These are phyloP conservation scores for Quercus suber DNA, from an alignment of 306 rosid genomes.

Conservation along the genomic window DNA sequence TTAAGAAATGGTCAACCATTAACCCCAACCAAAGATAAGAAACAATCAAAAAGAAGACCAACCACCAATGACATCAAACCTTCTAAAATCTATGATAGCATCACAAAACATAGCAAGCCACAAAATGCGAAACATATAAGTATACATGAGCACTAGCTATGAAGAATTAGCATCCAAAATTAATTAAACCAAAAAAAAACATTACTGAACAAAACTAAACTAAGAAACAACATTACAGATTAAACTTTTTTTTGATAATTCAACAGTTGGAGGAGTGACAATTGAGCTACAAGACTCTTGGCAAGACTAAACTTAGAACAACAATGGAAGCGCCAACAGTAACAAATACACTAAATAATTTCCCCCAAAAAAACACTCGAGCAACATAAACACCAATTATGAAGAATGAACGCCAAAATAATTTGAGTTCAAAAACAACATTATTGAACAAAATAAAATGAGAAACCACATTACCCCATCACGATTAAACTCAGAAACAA, in stretches of 20 bases:
- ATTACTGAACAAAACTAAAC: neutral
- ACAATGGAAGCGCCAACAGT: too few species aligned
- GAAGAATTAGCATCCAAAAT: neutral
- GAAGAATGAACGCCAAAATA: neutral
- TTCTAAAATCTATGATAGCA: neutral
- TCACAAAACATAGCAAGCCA: neutral
- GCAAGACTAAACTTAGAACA: too few species aligned
- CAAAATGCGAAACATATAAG: neutral
- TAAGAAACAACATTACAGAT: too few species aligned
- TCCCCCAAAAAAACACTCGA: too few species aligned
- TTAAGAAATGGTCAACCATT: neutral
- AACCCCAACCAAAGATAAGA: neutral
- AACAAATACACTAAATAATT: too few species aligned
- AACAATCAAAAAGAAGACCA: neutral
- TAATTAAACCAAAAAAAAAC: neutral
- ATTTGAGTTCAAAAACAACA: neutral
- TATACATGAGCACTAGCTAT: neutral
- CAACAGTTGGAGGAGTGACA: too few species aligned
- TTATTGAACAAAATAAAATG: neutral
- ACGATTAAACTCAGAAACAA: neutral
- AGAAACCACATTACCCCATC: neutral
- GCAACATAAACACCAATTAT: neutral
- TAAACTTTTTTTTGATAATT: neutral
- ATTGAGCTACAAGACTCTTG: too few species aligned
- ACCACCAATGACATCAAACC: neutral